These are phyloP conservation scores for Phytophthora constricta DNA, from an alignment of 352 stramenopile genomes.

Conservation along the genomic window DNA sequence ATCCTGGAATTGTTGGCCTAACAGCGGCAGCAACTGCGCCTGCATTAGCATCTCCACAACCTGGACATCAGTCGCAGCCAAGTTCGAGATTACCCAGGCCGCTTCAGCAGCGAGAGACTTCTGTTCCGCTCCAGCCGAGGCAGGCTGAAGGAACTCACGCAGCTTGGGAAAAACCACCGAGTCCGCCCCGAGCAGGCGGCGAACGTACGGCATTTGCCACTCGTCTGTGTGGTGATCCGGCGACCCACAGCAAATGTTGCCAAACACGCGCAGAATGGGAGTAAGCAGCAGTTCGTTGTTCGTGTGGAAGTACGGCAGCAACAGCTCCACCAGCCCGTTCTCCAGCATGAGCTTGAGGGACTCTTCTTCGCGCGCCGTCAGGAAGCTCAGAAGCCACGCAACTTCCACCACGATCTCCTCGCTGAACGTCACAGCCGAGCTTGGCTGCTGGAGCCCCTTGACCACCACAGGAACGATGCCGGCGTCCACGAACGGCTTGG, in stretches of 20 bases:
- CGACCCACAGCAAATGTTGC: slow-evolving; percentile 80
- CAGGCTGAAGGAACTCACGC: slow-evolving; percentile 53
- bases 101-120: slow-evolving; percentile 63
- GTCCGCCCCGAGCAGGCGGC: slow-evolving; percentile 48
- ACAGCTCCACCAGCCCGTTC: slow-evolving; percentile 50
- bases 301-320: slow-evolving; percentile 69
- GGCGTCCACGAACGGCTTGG: slow-evolving; percentile 78
- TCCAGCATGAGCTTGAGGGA: slow-evolving; percentile 74
- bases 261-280: slow-evolving; percentile 77
- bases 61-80: slow-evolving; percentile 59
- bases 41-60: slow-evolving; percentile 68
- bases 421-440: slow-evolving; percentile 39
- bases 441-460: slow-evolving; percentile 42
- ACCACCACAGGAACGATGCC: slow-evolving; percentile 64
- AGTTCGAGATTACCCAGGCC: slow-evolving; percentile 82
- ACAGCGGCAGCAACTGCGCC: slow-evolving; percentile 57
- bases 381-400: slow-evolving; percentile 86
- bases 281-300: slow-evolving; percentile 72
- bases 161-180: slow-evolving; percentile 70
- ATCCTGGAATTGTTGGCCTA: slow-evolving; percentile 63
- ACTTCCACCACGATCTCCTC: slow-evolving; percentile 77
- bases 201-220: slow-evolving; percentile 73
- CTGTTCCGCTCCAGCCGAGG: slow-evolving; percentile 21
- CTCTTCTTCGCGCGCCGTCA: slow-evolving; percentile 82
- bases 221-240: slow-evolving; percentile 75